phyloP scores from a whole-genome alignment of 1,284 basidiomycete species.

The Ceraceosorus bombacis region DNA sequence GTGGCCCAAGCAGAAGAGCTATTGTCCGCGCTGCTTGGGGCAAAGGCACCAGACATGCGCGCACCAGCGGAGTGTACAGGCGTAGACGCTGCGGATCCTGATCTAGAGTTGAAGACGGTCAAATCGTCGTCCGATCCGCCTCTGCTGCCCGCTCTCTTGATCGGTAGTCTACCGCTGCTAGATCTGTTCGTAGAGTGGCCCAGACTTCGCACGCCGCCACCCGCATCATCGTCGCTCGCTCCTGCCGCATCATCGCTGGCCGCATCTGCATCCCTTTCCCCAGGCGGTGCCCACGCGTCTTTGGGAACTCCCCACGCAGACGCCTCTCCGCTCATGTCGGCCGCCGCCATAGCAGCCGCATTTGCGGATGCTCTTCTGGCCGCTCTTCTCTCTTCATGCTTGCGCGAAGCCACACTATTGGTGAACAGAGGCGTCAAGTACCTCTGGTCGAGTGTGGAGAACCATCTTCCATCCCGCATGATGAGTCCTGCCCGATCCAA shows the following conservation, averaged over 20 bases:
- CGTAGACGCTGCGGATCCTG: no score
- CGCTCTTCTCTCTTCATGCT: conserved; percentile 44
- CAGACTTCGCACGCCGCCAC: background rate
- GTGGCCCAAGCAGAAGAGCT: background rate
- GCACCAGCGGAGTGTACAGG: background rate
- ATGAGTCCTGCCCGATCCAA: conserved; percentile 43
- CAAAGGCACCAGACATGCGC: background rate
- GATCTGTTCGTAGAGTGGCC: background rate
- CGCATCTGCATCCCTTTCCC: background rate
- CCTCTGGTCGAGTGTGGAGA: conserved; percentile 86
- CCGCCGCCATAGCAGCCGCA: background rate
- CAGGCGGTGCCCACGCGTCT: background rate
- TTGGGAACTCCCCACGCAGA: background rate
- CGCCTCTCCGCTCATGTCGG: background rate
- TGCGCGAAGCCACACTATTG: conserved; percentile 56
- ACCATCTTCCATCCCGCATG: conserved; percentile 70
- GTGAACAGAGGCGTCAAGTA: conserved; percentile 91
- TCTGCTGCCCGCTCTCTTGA: background rate
- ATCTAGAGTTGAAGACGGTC: background rate
- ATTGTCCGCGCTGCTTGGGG: background rate
- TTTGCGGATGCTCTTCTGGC: conserved; percentile 3
- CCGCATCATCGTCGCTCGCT: background rate
- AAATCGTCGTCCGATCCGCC: background rate
- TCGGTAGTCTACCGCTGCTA: background rate
- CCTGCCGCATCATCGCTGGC: background rate